These are phyloP conservation scores for Eutrema japonicum DNA, from an alignment of 345 rosid genomes.

Conservation along the genomic window DNA sequence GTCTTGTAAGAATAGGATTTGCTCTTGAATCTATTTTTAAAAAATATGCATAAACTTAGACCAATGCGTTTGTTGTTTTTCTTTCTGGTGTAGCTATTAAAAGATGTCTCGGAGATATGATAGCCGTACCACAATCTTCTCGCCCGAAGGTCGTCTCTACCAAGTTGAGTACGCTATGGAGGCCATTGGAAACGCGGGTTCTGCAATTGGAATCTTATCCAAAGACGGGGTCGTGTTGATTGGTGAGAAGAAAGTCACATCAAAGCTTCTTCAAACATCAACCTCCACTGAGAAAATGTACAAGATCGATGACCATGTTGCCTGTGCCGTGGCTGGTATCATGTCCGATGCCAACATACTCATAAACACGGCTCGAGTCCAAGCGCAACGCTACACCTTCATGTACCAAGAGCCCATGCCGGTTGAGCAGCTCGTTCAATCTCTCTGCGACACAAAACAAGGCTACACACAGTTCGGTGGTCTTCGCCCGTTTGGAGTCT, in stretches of 20 bases:
- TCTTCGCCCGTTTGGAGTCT: slow-evolving; percentile 95
- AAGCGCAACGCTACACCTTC: slow-evolving; percentile 88
- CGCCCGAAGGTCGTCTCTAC: slow-evolving; percentile 99
- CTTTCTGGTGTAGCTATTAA: slow-evolving; percentile 16
- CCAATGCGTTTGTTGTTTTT: neutral
- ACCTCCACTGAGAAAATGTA: slow-evolving; percentile 94
- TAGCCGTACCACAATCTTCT: slow-evolving; percentile 98
- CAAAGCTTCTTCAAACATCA: slow-evolving; percentile 91
- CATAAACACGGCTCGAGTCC: slow-evolving; percentile 92
- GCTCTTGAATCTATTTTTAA: neutral
- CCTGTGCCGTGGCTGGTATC: slow-evolving; percentile 96
- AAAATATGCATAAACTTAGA: neutral
- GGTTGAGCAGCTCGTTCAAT: slow-evolving; percentile 93
- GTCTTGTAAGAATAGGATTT: neutral
- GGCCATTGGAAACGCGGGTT: slow-evolving; percentile 96
- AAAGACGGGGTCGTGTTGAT: slow-evolving; percentile 91
- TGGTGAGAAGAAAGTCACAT: slow-evolving; percentile 98
- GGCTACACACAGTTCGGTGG: slow-evolving; percentile 98
- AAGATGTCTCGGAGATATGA: slow-evolving; percentile 94
- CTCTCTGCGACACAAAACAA: slow-evolving; percentile 94
- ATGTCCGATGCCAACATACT: slow-evolving; percentile 99
- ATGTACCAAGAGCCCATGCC: slow-evolving; percentile 98
- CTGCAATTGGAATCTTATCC: slow-evolving; percentile 85
- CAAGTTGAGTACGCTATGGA: slow-evolving; percentile 99
- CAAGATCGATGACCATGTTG: slow-evolving; percentile 96